Evolutionary conservation across 2,329 filamentous ascomycete genomes (phyloP).

Genomic region (Cercospora janseana): DNA sequence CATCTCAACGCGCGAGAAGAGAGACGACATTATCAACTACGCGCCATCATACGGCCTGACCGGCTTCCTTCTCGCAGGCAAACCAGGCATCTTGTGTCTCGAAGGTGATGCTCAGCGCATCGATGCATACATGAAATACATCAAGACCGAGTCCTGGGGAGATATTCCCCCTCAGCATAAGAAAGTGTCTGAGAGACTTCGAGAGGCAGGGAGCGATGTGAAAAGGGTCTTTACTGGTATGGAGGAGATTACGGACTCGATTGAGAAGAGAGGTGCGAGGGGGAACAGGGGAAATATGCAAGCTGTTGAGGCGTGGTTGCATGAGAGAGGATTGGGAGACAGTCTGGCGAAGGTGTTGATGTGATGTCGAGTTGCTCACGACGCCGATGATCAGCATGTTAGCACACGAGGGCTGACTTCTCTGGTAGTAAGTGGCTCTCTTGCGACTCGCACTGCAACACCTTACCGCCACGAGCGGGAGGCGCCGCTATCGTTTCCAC

Average conservation of each 20-base stretch:
- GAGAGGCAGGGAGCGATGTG: constrained; percentile 41
- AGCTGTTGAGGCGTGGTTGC: constrained; percentile 52
- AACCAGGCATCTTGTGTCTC: constrained; percentile 56
- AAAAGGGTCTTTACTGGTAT: constrained; percentile 54
- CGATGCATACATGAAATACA: constrained; percentile 61
- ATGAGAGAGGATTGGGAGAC: constrained; percentile 46
- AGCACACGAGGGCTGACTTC: too few species aligned
- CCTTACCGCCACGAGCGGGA: too few species aligned
- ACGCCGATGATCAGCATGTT: neutral
- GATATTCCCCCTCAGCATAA: constrained; percentile 63
- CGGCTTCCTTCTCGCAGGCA: constrained; percentile 60
- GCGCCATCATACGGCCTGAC: constrained; percentile 55
- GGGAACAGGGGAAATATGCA: constrained; percentile 56
- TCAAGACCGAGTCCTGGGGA: constrained; percentile 63
- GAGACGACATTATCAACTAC: constrained; percentile 56
- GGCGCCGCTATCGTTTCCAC: too few species aligned
- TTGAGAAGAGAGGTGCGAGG: constrained; percentile 50
- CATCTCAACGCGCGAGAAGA: constrained; percentile 58
- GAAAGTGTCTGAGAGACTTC: constrained; percentile 58
- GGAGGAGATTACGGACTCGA: constrained; percentile 55
- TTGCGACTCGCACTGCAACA: too few species aligned
- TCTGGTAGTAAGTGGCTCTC: too few species aligned
- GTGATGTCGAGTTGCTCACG: constrained; percentile 17
- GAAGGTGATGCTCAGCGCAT: constrained; percentile 51
- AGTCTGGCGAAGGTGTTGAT: constrained; percentile 47